These are phyloP conservation scores for Lachnellula arida DNA, from an alignment of 2,329 filamentous ascomycete genomes.

Conservation along the genomic window DNA sequence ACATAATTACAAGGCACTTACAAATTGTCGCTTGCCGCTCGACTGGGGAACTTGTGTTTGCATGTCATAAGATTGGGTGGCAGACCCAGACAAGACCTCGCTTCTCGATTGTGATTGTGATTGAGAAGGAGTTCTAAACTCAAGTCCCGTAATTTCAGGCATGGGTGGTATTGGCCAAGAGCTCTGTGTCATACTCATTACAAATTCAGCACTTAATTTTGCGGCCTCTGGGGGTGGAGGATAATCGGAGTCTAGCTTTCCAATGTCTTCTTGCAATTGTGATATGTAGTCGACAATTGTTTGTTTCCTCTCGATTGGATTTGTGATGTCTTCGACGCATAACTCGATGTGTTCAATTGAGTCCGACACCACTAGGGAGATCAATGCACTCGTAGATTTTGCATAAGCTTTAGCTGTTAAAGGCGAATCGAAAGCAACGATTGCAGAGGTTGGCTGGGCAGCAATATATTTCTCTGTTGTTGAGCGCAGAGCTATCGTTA, in stretches of 20 bases:
- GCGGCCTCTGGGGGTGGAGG: conserved; percentile 23
- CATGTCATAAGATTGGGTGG: conserved; percentile 14
- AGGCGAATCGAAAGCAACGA: conserved; percentile 6
- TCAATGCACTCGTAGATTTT: conserved; percentile 13
- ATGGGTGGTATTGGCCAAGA: conserved; percentile 23
- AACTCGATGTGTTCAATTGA: conserved; percentile 32
- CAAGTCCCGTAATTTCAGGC: conserved; percentile 21
- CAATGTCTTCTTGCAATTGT: conserved; percentile 21
- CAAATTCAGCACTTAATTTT: conserved; percentile 20
- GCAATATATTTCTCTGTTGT: conserved; percentile 11
- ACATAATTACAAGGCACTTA: conserved; percentile 9
- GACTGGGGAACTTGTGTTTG: background rate
- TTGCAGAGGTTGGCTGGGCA: conserved; percentile 12
- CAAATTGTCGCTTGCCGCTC: conserved; percentile 17
- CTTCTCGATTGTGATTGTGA: conserved; percentile 4
- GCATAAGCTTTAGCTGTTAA: background rate
- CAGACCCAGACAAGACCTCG: conserved; percentile 4
- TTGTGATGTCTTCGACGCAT: conserved; percentile 19
- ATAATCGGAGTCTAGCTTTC: conserved; percentile 16
- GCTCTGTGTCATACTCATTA: conserved; percentile 8
- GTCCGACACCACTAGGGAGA: conserved; percentile 25
- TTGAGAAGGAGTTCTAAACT: conserved; percentile 2
- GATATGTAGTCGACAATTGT: conserved; percentile 22
- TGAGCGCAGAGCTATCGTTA: conserved; percentile 24
- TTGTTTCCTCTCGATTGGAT: conserved; percentile 17